These are phyloP conservation scores for Neurospora sp. DNA, from an alignment of 495 filamentous ascomycete species.

Conservation along the genomic window DNA sequence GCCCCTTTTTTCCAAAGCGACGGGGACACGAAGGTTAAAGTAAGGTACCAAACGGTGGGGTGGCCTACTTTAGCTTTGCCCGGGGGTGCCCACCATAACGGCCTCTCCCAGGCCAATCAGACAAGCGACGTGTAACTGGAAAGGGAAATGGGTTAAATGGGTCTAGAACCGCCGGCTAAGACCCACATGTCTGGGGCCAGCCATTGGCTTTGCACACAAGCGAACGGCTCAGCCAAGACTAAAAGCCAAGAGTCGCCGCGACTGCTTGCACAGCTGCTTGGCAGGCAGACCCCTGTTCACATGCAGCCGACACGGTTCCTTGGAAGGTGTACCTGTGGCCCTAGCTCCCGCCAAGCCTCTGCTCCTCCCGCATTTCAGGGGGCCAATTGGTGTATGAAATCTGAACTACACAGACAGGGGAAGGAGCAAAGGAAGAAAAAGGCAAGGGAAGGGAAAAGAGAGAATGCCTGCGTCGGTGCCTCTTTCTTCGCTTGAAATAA, in stretches of 20 bases:
- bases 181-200: not conserved
- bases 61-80: not conserved
- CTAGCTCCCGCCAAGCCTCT: not conserved
- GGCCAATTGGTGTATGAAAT: not conserved
- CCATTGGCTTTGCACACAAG: not conserved
- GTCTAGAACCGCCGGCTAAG: not conserved
- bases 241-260: conserved; percentile 3
- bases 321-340: not conserved
- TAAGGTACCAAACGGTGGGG: not conserved
- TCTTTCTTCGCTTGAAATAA: not conserved
- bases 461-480: not conserved
- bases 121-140: conserved; percentile 1
- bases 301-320: not conserved
- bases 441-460: not conserved
- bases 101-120: conserved; percentile 8
- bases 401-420: not conserved
- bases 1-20: not conserved
- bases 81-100: not conserved
- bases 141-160: conserved; percentile 3
- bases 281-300: not conserved
- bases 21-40: not conserved
- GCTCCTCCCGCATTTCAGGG: not conserved
- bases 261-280: not conserved
- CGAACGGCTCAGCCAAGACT: not conserved
- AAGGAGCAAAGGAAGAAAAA: not conserved